Conservation (phyloP, 2,329 filamentous ascomycete genomes). For the Aspergillus pseudotamarii region DNA sequence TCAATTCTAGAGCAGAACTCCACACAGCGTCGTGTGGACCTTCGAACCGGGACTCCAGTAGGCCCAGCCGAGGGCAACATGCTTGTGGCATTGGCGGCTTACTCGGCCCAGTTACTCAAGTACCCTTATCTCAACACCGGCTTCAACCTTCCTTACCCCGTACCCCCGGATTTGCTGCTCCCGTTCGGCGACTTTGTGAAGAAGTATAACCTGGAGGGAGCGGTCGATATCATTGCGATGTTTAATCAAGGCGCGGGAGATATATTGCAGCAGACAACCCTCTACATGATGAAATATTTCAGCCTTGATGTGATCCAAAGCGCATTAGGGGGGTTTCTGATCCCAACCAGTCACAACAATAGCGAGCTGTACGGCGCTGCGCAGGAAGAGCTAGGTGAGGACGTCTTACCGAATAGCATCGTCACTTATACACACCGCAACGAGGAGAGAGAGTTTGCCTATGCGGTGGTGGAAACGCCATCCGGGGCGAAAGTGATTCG, state of each 20-base stretch:
- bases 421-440: slow-evolving; percentile 37
- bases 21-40: slow-evolving; percentile 17
- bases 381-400: slow-evolving; percentile 35
- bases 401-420: slow-evolving; percentile 42
- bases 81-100: slow-evolving; percentile 16
- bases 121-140: slow-evolving; percentile 30
- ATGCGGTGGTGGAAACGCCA: slow-evolving; percentile 23
- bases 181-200: slow-evolving; percentile 33
- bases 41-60: slow-evolving; percentile 24
- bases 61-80: slow-evolving; percentile 16
- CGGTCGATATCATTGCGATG: slow-evolving; percentile 21
- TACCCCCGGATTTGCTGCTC: slow-evolving; percentile 33
- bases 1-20: background rate
- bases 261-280: slow-evolving; percentile 22
- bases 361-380: slow-evolving; percentile 45
- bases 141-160: slow-evolving; percentile 28
- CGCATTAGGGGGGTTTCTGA: slow-evolving; percentile 32
- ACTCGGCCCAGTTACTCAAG: slow-evolving; percentile 19
- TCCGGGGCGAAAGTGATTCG: slow-evolving; percentile 24
- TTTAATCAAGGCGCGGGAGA: slow-evolving; percentile 25
- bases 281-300: slow-evolving; percentile 30
- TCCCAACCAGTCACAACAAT: slow-evolving; percentile 42
- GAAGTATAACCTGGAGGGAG: slow-evolving; percentile 27
- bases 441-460: slow-evolving; percentile 23
- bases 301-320: slow-evolving; percentile 34